Evolutionary conservation across 2,329 filamentous ascomycete species (phyloP).

Genomic region (Pyrenophora graminea): DNA sequence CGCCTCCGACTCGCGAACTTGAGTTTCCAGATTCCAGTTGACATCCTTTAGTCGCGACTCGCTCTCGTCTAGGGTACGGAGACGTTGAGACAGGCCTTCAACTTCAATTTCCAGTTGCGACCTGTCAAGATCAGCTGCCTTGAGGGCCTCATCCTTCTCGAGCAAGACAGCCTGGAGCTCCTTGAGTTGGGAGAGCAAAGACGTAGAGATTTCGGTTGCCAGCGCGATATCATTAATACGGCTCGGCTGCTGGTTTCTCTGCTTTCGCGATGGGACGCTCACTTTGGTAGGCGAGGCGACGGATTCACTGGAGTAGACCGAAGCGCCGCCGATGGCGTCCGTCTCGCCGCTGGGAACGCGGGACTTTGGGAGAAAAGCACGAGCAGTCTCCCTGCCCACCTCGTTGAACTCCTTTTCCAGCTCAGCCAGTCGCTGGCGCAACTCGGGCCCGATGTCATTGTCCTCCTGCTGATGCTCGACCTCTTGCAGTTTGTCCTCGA

Average conservation of each 20-base stretch:
- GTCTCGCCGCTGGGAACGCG: slow-evolving; percentile 66
- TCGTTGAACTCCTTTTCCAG: slow-evolving; percentile 96
- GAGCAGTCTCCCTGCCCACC: slow-evolving; percentile 83
- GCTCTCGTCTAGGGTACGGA: slow-evolving; percentile 85
- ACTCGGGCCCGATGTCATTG: slow-evolving; percentile 77
- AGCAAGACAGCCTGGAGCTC: slow-evolving; percentile 82
- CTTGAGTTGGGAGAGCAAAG: slow-evolving; percentile 88
- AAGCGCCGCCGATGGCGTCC: slow-evolving; percentile 40
- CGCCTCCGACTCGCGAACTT: slow-evolving; percentile 79
- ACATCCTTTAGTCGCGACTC: slow-evolving; percentile 97
- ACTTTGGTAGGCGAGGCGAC: slow-evolving; percentile 88
- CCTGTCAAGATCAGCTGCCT: slow-evolving; percentile 73
- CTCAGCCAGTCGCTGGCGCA: slow-evolving; percentile 80
- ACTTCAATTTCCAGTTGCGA: slow-evolving; percentile 80
- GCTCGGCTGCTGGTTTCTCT: slow-evolving; percentile 86
- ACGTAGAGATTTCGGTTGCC: slow-evolving; percentile 96
- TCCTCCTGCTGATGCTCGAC: slow-evolving; percentile 74
- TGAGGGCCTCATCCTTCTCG: slow-evolving; percentile 86
- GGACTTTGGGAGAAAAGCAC: slow-evolving; percentile 83
- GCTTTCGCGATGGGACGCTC: slow-evolving; percentile 81
- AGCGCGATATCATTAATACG: slow-evolving; percentile 96
- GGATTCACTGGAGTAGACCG: slow-evolving; percentile 76
- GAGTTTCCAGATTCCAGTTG: slow-evolving; percentile 96
- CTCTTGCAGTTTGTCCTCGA: slow-evolving; percentile 80
- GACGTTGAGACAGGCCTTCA: slow-evolving; percentile 75